phyloP scores from a whole-genome alignment of 2,329 filamentous ascomycete genomes.

The Teratosphaeriaceae sp. region DNA sequence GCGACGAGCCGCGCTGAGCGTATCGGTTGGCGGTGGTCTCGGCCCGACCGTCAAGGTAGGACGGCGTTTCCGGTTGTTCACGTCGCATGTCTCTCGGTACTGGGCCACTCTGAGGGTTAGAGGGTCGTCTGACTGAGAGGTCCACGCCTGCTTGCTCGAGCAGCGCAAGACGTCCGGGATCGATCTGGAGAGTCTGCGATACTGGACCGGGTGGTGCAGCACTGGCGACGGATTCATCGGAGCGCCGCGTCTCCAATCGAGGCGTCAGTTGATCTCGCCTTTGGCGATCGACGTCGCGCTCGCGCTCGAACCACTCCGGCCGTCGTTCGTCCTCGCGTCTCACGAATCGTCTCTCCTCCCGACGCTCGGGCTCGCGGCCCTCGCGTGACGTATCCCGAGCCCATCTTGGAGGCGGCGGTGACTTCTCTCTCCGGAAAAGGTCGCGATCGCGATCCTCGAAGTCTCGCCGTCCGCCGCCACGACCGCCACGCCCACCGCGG shows the following conservation, averaged over 20 bases:
- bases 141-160: slow-evolving; percentile 26
- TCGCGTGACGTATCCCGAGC: slow-evolving; percentile 44
- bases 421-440: slow-evolving; percentile 49
- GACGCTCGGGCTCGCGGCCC: slow-evolving; percentile 31
- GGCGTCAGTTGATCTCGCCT: slow-evolving; percentile 24
- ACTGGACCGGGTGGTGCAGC: slow-evolving; percentile 12
- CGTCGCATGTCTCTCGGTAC: slow-evolving; percentile 19
- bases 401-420: slow-evolving; percentile 43
- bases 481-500: slow-evolving; percentile 45
- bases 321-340: slow-evolving; percentile 38
- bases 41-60: slow-evolving; percentile 39
- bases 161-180: slow-evolving; percentile 27
- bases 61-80: slow-evolving; percentile 36
- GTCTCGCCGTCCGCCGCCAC: slow-evolving; percentile 38
- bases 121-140: slow-evolving; percentile 19
- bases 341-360: slow-evolving; percentile 40
- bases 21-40: slow-evolving; percentile 42
- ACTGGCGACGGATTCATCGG: slow-evolving; percentile 18
- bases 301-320: slow-evolving; percentile 32
- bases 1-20: slow-evolving; percentile 41
- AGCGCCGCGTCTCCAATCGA: slow-evolving; percentile 23
- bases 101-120: slow-evolving; percentile 11
- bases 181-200: slow-evolving; percentile 21
- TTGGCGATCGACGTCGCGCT: slow-evolving; percentile 33
- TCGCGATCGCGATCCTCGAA: slow-evolving; percentile 47